Base-by-base conservation (phyloP, 83 land plant genomes). In the Diphasiastrum complanatum region DNA sequence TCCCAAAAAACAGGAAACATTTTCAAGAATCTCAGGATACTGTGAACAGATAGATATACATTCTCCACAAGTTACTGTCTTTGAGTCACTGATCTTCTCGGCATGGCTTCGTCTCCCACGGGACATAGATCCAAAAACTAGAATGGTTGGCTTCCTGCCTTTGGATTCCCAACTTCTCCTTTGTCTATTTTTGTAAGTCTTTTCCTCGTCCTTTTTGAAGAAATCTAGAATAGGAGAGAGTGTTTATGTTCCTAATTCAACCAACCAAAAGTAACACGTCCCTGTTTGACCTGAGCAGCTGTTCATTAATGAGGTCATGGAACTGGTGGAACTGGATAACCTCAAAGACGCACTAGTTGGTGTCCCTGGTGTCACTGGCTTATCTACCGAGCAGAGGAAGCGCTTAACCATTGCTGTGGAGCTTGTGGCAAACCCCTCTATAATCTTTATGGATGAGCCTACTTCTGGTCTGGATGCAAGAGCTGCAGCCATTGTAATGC, bases 61-160 rank as follows among this genome's bases (percentile, higher is more conserved):
- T 41, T 41, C 45, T 41, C 45, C 45, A 41, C 45, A 41, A 41
- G n/a, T 41, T 41, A 41, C 45, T 14, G 45, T 41, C 12, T 41
- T 14, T 18, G 45, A 41, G 45, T 41, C 45, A 0, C 1, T 41
- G 45, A 18, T 41, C 1, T 41, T 41, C 45, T 41, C 45, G 45
- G 45, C n/a, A 14, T 41, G 45, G 45, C 12, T 18, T 18, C 45
- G 45, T 14, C 45, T 41, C 18, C 18, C 45, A 41, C n/a, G n/a
- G n/a, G n/a, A 18, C 1, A 41, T 41, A 14, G 45, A 41, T 41
- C 12, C 0, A 1, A 18, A 41, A 1, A 41, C 45, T 14, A 41
- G n/a, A 41, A 41, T 41, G 45, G 45, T 41, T 14, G 45, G 1
- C 12, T 14, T 0, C 12, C 45, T 41, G n/a, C n/a, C 45, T 41